Conservation (phyloP, 75 land plant species). For the Picea glauca region DNA sequence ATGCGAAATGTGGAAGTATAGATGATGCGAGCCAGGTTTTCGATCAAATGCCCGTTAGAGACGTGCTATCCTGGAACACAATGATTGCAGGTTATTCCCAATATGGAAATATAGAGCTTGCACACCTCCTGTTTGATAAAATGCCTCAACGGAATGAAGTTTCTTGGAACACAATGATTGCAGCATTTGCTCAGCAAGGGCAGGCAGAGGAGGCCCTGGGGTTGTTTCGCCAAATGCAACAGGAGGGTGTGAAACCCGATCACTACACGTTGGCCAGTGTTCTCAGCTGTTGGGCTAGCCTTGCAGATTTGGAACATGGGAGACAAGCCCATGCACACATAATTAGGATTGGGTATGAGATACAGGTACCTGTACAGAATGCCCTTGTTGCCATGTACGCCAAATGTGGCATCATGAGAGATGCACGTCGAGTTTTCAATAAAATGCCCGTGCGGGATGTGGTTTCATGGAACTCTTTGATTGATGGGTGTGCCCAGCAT, state of each 20-base stretch:
- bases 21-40: conserved; percentile 28
- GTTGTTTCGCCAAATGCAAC: conserved; percentile 40
- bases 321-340: no score
- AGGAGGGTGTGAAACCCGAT: conserved; percentile 12
- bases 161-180: conserved; percentile 49
- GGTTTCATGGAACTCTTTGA: conserved; percentile 11
- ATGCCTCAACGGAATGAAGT: conserved; percentile 13
- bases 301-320: no score
- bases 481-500: conserved; percentile 11
- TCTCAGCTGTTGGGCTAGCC: no score
- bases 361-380: not conserved
- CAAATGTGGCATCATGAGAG: not conserved
- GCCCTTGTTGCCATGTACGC: conserved; percentile 2
- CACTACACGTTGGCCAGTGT: no score
- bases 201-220: conserved; percentile 37
- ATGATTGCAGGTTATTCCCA: no score
- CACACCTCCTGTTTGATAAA: no score
- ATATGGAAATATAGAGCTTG: no score
- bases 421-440: conserved; percentile 3
- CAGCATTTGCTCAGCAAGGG: conserved; percentile 32
- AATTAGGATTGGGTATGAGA: no score
- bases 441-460: conserved; percentile 3
- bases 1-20: conserved; percentile 35
- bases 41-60: conserved; percentile 22
- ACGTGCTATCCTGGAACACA: conserved; percentile 15